Base-by-base conservation (phyloP, 768 basidiomycete species). In the Hypsizygus marmoreus region DNA sequence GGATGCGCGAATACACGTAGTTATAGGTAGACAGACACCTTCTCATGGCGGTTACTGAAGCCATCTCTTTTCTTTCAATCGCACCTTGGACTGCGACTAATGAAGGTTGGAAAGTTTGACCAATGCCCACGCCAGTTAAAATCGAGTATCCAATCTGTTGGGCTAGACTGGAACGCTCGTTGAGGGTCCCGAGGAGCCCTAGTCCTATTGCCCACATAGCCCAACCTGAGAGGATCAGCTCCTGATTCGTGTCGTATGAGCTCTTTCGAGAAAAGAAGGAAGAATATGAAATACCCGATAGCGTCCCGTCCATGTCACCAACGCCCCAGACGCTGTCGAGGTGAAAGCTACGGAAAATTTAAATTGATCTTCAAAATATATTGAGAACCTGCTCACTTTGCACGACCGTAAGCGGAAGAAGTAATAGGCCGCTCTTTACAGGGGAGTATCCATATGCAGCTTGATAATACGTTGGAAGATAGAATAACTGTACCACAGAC, bases 381-480 rank as follows among this genome's bases (percentile, higher is more conserved):
- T 25, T 3, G 8, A 10, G 13, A 4, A 35, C 28, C 4, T 28
- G 32, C 9, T 66, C 49, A n/a, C 78, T 80, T 54, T 81, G 79
- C 17, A 73, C 73, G 6, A 79, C 58, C 20, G 82, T 71, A 17
- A 82, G 69, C 0, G 82, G 80, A 7, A 85, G 67, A 0, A 82
- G 65, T 40, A 82, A 68, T 0, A 81, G 66, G 1, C 81, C 81
- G 0, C 77, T 78, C 29, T 67, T 72, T 28, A 81, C 74, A 1
- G 82, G 76, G 7, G 77, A 75, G 39, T 70, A 75, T 7, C 78
- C 79, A n/a, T 75, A 62, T 8, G 76, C 77, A 10, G 82, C 71
- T 55, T 82, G 80, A 57, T 80, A 79, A 58, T 75, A 81, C 42
- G 78, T 74, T 4, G 82, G 81, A 1, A 82, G 67, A 53, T 78